Conservation (phyloP, 495 filamentous ascomycete species). For the Beverwykella pulmonaria region DNA sequence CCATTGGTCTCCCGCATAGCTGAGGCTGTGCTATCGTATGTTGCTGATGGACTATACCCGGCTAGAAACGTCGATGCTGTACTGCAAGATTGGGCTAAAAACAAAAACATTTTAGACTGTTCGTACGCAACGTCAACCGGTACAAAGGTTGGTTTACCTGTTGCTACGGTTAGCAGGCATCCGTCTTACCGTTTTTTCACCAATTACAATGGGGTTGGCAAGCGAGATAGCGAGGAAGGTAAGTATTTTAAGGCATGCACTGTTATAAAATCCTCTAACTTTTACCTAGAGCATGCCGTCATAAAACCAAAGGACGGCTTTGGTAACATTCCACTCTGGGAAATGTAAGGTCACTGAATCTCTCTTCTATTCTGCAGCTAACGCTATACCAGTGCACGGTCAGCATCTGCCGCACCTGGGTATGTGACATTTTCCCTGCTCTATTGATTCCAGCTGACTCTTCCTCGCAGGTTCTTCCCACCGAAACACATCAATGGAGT, state of each 20-base stretch:
- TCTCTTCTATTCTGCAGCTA: background rate
- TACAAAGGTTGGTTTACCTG: constrained; percentile 23
- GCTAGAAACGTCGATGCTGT: background rate
- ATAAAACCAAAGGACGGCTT: constrained; percentile 22
- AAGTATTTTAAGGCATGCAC: background rate
- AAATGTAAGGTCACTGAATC: constrained; percentile 11
- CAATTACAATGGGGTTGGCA: too few relatives aligned
- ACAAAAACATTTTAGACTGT: constrained; percentile 21
- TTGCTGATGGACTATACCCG: too few relatives aligned
- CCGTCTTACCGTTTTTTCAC: too few relatives aligned
- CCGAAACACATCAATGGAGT: constrained; percentile 9
- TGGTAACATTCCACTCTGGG: constrained; percentile 17
- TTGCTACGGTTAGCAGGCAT: too few relatives aligned
- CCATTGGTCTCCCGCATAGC: too few relatives aligned
- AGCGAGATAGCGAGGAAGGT: background rate
- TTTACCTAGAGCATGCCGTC: constrained; percentile 8
- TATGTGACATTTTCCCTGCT: too few relatives aligned
- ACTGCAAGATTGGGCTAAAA: constrained; percentile 30
- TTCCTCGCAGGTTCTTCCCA: background rate
- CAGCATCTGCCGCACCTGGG: too few relatives aligned
- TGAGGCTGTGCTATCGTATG: too few relatives aligned
- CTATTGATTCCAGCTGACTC: too few relatives aligned
- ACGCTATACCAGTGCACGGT: too few relatives aligned
- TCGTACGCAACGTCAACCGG: constrained; percentile 13
- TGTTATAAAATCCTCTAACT: too few relatives aligned